A percentile compares a stretch with the other conserved stretches of the same genome.
Evolutionary conservation across 1,284 basidiomycete genomes (phyloP).

Genomic region (Tilletia caries): DNA sequence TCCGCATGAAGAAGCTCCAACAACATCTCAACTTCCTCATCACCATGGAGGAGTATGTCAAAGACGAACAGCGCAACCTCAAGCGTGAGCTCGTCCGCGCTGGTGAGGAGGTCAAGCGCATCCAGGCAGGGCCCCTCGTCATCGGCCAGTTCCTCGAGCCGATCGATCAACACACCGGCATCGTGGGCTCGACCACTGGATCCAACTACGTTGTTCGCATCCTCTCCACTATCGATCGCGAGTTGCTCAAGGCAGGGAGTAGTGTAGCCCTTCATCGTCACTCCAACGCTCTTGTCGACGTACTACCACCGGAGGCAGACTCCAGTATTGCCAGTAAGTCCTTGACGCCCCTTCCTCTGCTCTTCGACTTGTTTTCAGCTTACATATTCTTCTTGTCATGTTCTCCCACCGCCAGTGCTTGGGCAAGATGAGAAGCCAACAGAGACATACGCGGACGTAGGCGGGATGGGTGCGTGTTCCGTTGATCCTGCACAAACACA

Average conservation of each 20-base stretch:
- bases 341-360: background rate
- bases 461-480: slow-evolving; percentile 70
- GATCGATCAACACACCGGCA: slow-evolving; percentile 95
- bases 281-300: slow-evolving; percentile 97
- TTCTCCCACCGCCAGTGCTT: slow-evolving; percentile 41
- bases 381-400: slow-evolving; percentile 55
- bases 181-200: slow-evolving; percentile 96
- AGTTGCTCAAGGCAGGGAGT: slow-evolving; percentile 92
- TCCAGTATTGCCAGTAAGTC: slow-evolving; percentile 73
- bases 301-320: slow-evolving; percentile 96
- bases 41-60: slow-evolving; percentile 72
- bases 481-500: too few relatives aligned
- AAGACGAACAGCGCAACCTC: slow-evolving; percentile 96
- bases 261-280: slow-evolving; percentile 97
- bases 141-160: slow-evolving; percentile 99
- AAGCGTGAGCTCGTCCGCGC: slow-evolving; percentile 96
- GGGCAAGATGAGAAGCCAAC: slow-evolving; percentile 69
- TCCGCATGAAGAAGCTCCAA: slow-evolving; percentile 52
- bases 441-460: slow-evolving; percentile 63
- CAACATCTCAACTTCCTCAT: slow-evolving; percentile 53
- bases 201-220: slow-evolving; percentile 99
- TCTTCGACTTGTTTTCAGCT: background rate
- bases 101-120: slow-evolving; percentile 98
- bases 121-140: slow-evolving; percentile 98
- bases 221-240: slow-evolving; percentile 91